Base-by-base conservation (phyloP, 2,329 filamentous ascomycete genomes). In the Lachnellula hyalina region DNA sequence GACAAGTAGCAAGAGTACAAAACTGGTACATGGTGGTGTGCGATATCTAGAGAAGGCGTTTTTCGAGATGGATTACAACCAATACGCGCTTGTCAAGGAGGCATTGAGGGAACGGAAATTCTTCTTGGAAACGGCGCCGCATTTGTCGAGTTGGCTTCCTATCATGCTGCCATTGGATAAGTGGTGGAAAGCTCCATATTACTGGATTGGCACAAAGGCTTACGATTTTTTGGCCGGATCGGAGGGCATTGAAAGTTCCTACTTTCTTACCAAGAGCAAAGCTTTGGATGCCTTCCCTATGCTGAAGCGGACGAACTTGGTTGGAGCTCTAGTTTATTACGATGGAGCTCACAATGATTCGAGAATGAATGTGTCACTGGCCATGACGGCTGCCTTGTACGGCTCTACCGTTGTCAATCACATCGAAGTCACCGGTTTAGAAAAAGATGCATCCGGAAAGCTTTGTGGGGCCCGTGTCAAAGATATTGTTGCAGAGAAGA, bases 281-380 rank as follows among this genome's bases (percentile, higher is more conserved):
- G 89, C 90, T 8, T 77, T 95, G 59, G 89, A 93, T 69, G 87
- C 87, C 2, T 95, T 95, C 68, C 90, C 90, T 7, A 94, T 95
- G 90, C 73, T 95, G 61, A 92, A 90, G 74, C 86, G 84, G 68
- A 85, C 88, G 42, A 84, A 87, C 61, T 76, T 95, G 14, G 81
- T 91, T 45, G 90, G 90, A 57, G 89, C 90, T 55, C 75, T 95
- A 66, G 90, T 95, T 23, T 96, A 96, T 77, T 95, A 95, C 70
- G 90, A 96, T 74, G 90, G 90, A 64, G 89, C 89, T 32, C 90
- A 96, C 74, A 96, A 96, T 68, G 90, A 96, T 71, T 94, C 90
- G 19, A 83, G 90, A 49, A 95, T 96, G 90, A 95, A 95, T 68
- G 87, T 94, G 28, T 92, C 89, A 8, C 78, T 95, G 54, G 90